Percentiles rank a stretch among this genome's conserved stretches.
Evolutionary conservation across 495 filamentous ascomycete genomes (phyloP).

Genomic region (Talaromyces thailandensis): DNA sequence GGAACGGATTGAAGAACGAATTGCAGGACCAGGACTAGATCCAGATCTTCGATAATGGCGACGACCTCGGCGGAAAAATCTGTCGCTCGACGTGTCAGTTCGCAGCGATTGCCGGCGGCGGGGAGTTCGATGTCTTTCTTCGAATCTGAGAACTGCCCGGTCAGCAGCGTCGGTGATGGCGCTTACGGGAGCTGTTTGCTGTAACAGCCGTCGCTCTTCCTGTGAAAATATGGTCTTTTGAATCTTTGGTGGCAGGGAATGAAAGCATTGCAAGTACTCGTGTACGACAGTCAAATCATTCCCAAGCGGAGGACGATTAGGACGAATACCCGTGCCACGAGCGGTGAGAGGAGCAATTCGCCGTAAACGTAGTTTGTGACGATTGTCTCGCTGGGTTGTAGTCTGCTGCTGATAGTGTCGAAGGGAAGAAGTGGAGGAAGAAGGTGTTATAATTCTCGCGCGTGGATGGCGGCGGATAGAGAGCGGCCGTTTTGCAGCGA

Average conservation of each 20-base stretch:
- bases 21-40: constrained; percentile 12
- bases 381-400: background rate
- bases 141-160: constrained; percentile 50
- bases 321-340: constrained; percentile 3
- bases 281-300: constrained; percentile 34
- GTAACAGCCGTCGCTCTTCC: constrained; percentile 60
- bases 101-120: background rate
- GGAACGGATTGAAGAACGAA: background rate
- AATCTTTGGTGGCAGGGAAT: constrained; percentile 61
- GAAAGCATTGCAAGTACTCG: constrained; percentile 63
- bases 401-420: background rate
- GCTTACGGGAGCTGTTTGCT: constrained; percentile 20
- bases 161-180: constrained; percentile 64
- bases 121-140: constrained; percentile 11
- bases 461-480: background rate
- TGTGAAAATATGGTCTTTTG: constrained; percentile 59
- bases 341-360: constrained; percentile 7
- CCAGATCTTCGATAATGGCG: constrained; percentile 3
- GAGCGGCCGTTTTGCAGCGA: background rate
- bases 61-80: background rate
- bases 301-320: constrained; percentile 15
- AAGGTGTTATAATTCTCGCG: background rate
- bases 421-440: constrained; percentile 8
- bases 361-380: constrained; percentile 6
- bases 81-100: constrained; percentile 1